Evolutionary conservation across 148 eudicot species (phyloP).

Genomic region (Amaranthus hypochondriacus): DNA sequence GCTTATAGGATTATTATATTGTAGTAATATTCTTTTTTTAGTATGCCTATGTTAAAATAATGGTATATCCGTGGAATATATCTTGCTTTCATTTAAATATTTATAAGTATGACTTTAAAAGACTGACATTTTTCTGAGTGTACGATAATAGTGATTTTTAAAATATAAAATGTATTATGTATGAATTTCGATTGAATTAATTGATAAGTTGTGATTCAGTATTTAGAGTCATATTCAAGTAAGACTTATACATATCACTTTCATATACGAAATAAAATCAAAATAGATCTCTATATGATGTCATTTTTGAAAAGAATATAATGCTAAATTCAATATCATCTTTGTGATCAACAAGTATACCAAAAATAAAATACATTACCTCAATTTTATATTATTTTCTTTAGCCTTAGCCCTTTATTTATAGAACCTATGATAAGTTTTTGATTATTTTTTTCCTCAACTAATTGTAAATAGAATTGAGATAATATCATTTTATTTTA

Average conservation of each 20-base stretch:
- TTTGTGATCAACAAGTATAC: no score
- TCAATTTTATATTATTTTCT: no score
- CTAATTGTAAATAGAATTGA: no score
- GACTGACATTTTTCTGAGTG: background rate
- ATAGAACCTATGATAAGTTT: no score
- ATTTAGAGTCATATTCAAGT: background rate
- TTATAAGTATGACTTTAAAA: background rate
- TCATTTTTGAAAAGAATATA: no score
- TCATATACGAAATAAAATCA: background rate
- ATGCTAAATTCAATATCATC: no score
- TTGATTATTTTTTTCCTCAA: no score
- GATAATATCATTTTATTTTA: no score
- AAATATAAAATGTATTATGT: background rate
- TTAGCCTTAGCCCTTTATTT: no score
- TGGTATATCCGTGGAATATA: constrained; percentile 8
- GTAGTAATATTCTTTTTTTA: background rate
- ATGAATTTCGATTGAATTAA: background rate
- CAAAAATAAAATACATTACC: no score
- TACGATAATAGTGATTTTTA: background rate
- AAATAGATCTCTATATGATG: no score
- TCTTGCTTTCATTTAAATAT: background rate
- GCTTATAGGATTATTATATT: background rate
- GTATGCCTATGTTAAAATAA: background rate
- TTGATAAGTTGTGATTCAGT: background rate
- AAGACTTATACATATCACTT: background rate